Evolutionary conservation across 257 asterid species (phyloP).

Genomic region (Anisodus acutangulus): DNA sequence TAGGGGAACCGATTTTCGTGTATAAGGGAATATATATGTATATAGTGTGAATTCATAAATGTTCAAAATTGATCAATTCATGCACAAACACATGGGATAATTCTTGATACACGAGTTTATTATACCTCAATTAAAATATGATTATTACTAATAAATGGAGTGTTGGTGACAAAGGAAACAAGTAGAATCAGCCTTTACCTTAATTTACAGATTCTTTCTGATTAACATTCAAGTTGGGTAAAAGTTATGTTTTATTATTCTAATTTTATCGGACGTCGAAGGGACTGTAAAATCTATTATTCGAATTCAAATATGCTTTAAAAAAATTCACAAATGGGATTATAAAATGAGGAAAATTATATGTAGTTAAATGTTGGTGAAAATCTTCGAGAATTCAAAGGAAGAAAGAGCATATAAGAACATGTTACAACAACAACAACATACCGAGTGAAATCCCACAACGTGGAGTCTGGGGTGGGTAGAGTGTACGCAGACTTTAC

Average conservation of each 20-base stretch:
- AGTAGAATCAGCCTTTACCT: background rate
- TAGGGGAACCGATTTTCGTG: background rate
- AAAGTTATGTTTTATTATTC: background rate
- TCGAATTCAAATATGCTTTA: no score
- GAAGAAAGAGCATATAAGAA: no score
- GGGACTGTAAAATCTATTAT: no score
- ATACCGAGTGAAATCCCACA: no score
- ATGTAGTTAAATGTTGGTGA: no score
- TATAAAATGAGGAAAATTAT: no score
- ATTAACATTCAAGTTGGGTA: background rate
- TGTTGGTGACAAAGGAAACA: background rate
- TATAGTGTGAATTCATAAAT: background rate
- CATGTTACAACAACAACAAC: no score
- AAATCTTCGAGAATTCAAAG: no score
- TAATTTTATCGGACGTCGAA: background rate
- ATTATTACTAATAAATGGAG: background rate
- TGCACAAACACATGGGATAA: background rate
- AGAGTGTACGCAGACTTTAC: no score
- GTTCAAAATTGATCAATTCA: background rate
- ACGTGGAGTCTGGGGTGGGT: no score
- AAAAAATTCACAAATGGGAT: no score
- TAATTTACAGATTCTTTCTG: background rate
- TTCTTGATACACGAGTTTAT: conserved; percentile 1
- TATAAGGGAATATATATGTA: background rate
- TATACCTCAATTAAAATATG: background rate